Evolutionary conservation across 371 early-diverging fungal genomes (phyloP), one percentile per base, ranked within the genome.

Genomic region (Actinomucor elegans): DNA sequence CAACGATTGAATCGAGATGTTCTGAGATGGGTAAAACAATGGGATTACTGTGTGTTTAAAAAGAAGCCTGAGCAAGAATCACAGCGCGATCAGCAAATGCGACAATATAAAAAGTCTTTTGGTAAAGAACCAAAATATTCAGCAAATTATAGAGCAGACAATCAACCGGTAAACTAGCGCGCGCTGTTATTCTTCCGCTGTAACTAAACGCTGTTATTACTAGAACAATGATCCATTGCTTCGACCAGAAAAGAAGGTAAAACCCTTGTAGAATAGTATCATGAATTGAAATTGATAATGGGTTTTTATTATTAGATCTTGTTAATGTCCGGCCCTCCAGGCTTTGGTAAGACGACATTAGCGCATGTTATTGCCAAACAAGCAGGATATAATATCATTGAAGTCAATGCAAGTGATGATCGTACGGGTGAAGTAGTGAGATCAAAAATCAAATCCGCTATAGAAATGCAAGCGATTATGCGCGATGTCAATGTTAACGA

Each of bases 371-470:
- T 94, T 37, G 97, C 97, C 0, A 79, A 81, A 36, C 94, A 96
- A 57, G 85, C 91, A n/a, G 96, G 96, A 1, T 94, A 98, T 63
- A 83, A 91, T 37, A 69, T 91, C 3, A 73, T 97, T 15, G 99
- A 99, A 75, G 89, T 99, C 66, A 99, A 99, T 73, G 99, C 99
- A 4, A 93, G 96, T 80, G 99, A 98, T 67, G 97, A 97, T 67
- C 94, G 98, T 55, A 92, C 96, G 0, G 92, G 87, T 0, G 79
- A 84, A 5, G 66, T 81, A 1, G 80, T 96, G 1, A 77, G 79
- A 35, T 80, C 86, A 35, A 86, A 88, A 55, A 80, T 97, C 18
- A 71, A 83, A 35, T 69, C 89, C 15, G 91, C 93, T 0, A 60
- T 94, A 28, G 89, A 91, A 49, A 85, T 85, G 49, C 87, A 93